Evolutionary conservation across 139 green algal genomes (phyloP).

Genomic region (Chlorella sp.): DNA sequence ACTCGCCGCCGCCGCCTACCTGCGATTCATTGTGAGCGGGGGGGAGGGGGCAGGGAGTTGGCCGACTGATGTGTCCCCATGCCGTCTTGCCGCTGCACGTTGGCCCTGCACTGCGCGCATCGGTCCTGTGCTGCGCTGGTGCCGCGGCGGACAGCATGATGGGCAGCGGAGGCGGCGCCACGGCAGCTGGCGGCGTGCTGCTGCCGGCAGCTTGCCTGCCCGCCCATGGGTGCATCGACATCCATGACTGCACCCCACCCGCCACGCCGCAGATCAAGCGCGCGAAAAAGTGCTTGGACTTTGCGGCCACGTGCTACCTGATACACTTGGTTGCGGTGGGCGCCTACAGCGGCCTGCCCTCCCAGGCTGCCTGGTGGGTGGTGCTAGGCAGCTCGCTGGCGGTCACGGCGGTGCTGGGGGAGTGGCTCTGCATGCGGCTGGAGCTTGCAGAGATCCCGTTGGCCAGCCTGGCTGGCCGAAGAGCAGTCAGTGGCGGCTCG

Average conservation of each 20-base stretch:
- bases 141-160: neutral
- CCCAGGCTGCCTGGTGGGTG: conserved; percentile 75
- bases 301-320: conserved; percentile 82
- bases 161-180: neutral
- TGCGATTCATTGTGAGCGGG: conserved; percentile 23
- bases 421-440: conserved; percentile 89
- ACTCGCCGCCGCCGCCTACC: conserved; percentile 40
- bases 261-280: conserved; percentile 73
- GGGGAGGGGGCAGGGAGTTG: neutral
- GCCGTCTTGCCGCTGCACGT: neutral
- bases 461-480: conserved; percentile 20
- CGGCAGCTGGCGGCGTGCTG: neutral
- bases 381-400: conserved; percentile 62
- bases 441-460: conserved; percentile 94
- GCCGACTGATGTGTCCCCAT: neutral
- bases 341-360: conserved; percentile 64
- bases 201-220: neutral
- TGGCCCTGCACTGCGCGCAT: neutral
- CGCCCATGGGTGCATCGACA: too few relatives aligned
- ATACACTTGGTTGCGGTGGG: conserved; percentile 74
- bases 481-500: too few relatives aligned
- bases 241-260: neutral
- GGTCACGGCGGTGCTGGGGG: conserved; percentile 79
- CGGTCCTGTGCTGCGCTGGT: too few relatives aligned
- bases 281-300: conserved; percentile 97